Evolutionary conservation across 352 stramenopile genomes (phyloP), one percentile per base, ranked within the genome.

Genomic region (Globisporangium ultimum): DNA sequence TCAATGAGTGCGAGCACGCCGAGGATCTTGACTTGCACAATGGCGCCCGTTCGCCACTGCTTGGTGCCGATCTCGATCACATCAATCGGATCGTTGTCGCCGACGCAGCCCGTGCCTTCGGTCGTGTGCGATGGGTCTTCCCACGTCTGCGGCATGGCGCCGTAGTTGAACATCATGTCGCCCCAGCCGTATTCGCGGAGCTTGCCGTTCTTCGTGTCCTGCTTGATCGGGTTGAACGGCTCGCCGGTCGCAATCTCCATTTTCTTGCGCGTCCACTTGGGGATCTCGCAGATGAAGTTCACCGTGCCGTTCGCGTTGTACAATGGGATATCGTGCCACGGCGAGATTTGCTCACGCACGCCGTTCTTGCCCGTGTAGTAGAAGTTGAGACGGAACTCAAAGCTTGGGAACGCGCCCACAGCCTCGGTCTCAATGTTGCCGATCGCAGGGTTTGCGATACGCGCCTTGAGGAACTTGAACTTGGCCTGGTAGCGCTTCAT

Each of bases 131-230:
- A 71, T 8, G 97, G 97, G 83, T 99, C 97, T 77, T 99, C 97
- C 97, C 97, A 99, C 50, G 97, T 99, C 83, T 99, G 97, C 40
- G 97, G 97, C 68, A 99, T 84, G 3, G 97, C 82, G 71, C 97
- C 97, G 72, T 99, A 99, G 79, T 99, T 99, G 84, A 99, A 99
- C 87, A 98, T 98, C 60, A 96, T 97, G 65, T 98, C 97, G 38
- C 83, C 97, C 87, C 98, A 95, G 58, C 73, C 78, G 66, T 96
- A 99, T 69, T 99, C 97, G 42, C 97, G 87, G 49, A 98, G 81
- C 66, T 96, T 87, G 53, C 97, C 97, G 69, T 99, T 99, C 83
- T 99, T 99, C 22, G 88, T 96, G 80, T 99, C 98, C 79, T 99
- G 98, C 67, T 96, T 98, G 72, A 99, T 99, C 22, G 95, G 93